Percentiles rank a stretch among this genome's conserved stretches.
Conservation (phyloP, 2,329 filamentous ascomycete genomes). For the Fusarium musae region DNA sequence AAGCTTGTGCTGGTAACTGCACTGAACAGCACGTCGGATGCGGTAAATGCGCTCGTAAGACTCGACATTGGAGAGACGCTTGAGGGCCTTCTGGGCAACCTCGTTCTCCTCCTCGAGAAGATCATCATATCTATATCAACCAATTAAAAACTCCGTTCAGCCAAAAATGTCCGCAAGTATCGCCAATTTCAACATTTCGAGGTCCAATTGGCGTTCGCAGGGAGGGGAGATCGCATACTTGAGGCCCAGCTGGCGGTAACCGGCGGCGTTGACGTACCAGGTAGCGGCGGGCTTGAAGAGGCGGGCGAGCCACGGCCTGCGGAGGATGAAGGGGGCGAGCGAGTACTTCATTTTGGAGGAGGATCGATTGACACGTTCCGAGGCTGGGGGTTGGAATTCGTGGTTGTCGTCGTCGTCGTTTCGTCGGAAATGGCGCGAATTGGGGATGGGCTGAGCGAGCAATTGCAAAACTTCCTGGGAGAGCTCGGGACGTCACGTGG, state of each 20-base stretch:
- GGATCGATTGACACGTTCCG: constrained; percentile 44
- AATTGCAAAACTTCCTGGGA: constrained; percentile 46
- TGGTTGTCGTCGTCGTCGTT: constrained; percentile 43
- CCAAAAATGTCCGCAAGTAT: constrained; percentile 9
- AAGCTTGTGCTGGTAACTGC: constrained; percentile 71
- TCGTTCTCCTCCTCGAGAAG: constrained; percentile 94
- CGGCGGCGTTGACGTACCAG: constrained; percentile 90
- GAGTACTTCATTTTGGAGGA: constrained; percentile 73
- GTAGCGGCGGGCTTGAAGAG: constrained; percentile 82
- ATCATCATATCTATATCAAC: constrained; percentile 81
- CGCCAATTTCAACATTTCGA: not conserved
- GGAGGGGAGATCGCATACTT: constrained; percentile 66
- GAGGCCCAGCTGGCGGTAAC: constrained; percentile 93
- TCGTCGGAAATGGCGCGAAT: constrained; percentile 49
- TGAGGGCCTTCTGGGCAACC: constrained; percentile 84
- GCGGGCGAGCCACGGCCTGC: constrained; percentile 85
- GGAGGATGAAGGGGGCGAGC: constrained; percentile 78
- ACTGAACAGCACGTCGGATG: constrained; percentile 92
- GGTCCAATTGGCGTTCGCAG: constrained; percentile 34
- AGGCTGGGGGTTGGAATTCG: constrained; percentile 20
- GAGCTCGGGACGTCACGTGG: constrained; percentile 51
- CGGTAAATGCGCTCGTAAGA: constrained; percentile 98
- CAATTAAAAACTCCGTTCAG: constrained; percentile 40
- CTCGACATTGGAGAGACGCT: constrained; percentile 89
- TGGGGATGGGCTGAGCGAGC: constrained; percentile 48